Percentiles rank a stretch among this genome's conserved stretches.
phyloP scores from a whole-genome alignment of 768 basidiomycete genomes.

The Amanita phalloides region DNA sequence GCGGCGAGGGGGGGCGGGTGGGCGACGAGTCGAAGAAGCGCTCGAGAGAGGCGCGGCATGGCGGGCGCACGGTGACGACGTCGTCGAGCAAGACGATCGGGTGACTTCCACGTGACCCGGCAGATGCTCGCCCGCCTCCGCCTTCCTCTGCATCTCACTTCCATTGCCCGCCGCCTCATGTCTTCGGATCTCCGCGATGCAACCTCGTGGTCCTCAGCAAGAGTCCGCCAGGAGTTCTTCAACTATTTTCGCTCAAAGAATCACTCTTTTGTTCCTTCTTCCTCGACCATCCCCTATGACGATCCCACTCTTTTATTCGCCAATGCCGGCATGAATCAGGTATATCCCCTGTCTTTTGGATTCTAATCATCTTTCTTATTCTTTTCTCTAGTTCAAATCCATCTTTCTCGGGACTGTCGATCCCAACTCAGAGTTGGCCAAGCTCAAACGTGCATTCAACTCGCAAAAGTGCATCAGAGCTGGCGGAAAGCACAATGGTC shows the following conservation, averaged over 20 bases:
- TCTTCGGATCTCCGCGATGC: slow-evolving; percentile 20
- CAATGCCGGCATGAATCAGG: slow-evolving; percentile 98
- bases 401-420: slow-evolving; percentile 98
- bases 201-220: slow-evolving; percentile 67
- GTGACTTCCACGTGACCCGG: neutral
- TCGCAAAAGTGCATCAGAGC: slow-evolving; percentile 98
- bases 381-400: slow-evolving; percentile 67
- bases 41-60: slow-evolving; percentile 36
- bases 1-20: slow-evolving; percentile 20
- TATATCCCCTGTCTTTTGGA: slow-evolving; percentile 14
- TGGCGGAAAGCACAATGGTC: slow-evolving; percentile 98
- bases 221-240: slow-evolving; percentile 85
- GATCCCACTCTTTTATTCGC: slow-evolving; percentile 97
- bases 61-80: neutral
- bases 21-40: slow-evolving; percentile 24
- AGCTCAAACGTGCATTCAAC: slow-evolving; percentile 90
- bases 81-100: neutral
- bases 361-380: slow-evolving; percentile 6
- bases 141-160: neutral
- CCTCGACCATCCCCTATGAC: slow-evolving; percentile 91
- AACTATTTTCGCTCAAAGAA: slow-evolving; percentile 70
- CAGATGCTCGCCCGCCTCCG: neutral
- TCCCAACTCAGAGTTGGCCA: slow-evolving; percentile 84
- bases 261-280: slow-evolving; percentile 87
- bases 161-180: slow-evolving; percentile 21